phyloP scores from a whole-genome alignment of 163 green algal species.

The Coccomyxa subellipsoidea region DNA sequence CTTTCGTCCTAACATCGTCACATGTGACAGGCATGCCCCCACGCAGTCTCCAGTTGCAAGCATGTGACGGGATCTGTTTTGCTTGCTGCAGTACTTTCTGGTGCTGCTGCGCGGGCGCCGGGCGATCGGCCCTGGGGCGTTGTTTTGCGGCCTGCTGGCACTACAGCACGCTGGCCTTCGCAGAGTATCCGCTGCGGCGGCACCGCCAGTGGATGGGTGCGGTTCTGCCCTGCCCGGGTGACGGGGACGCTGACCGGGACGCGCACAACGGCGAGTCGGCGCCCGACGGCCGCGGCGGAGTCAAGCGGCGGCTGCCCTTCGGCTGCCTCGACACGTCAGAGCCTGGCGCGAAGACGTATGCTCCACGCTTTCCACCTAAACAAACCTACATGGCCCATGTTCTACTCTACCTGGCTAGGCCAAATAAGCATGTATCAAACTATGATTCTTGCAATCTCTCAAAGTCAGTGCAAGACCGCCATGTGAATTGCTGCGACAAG shows the following conservation, averaged over 20 bases:
- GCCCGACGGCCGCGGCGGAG: neutral
- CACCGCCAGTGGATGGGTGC: constrained; percentile 2
- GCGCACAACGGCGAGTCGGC: neutral
- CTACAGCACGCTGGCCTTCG: neutral
- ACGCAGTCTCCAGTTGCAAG: too few relatives aligned
- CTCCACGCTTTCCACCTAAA: neutral
- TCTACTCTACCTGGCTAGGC: too few relatives aligned
- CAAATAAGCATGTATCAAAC: too few relatives aligned
- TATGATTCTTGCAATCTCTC: too few relatives aligned
- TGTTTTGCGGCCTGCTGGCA: neutral
- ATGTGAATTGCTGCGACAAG: too few relatives aligned
- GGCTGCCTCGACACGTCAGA: neutral
- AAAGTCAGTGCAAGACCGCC: too few relatives aligned
- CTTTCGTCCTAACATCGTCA: too few relatives aligned
- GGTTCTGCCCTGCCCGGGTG: neutral
- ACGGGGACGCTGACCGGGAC: neutral
- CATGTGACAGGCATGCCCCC: too few relatives aligned
- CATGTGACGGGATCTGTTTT: neutral
- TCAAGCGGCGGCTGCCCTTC: neutral
- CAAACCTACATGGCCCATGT: too few relatives aligned
- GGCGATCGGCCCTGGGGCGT: neutral
- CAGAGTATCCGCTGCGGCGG: constrained; percentile 2
- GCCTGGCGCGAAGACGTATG: neutral
- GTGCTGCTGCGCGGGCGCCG: neutral
- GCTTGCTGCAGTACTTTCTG: neutral